These are phyloP conservation scores for Pelargonium nanum DNA, from an alignment of 345 rosid species.

Conservation along the genomic window DNA sequence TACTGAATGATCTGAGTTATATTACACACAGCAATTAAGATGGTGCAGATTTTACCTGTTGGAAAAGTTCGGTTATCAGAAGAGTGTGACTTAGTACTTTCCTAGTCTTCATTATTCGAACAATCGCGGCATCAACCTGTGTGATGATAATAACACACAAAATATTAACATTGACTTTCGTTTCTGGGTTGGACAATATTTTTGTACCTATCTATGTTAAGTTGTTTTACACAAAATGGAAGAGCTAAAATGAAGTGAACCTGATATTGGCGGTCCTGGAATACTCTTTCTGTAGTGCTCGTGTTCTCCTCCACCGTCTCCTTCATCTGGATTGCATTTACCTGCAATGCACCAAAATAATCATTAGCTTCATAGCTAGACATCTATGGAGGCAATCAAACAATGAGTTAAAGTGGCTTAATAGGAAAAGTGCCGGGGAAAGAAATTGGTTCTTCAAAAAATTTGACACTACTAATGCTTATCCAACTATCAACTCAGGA, in stretches of 20 bases:
- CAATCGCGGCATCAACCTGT: constrained; percentile 98
- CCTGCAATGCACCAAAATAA: constrained; percentile 38
- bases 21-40: neutral
- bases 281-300: constrained; percentile 93
- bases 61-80: constrained; percentile 96
- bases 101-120: constrained; percentile 96
- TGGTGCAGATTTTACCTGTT: constrained; percentile 85
- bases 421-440: too few species aligned
- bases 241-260: constrained; percentile 21
- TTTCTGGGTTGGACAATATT: neutral
- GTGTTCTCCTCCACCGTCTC: constrained; percentile 98
- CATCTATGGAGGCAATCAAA: neutral
- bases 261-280: constrained; percentile 99
- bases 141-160: neutral
- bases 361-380: neutral
- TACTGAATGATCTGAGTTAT: too few species aligned
- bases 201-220: neutral
- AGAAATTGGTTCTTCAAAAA: too few species aligned
- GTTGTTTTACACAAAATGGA: neutral
- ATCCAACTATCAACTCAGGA: too few species aligned
- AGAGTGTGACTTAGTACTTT: constrained; percentile 96
- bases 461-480: too few species aligned
- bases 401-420: too few species aligned
- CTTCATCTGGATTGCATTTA: constrained; percentile 98
- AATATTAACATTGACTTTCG: neutral